Percentiles rank a stretch among this genome's conserved stretches.
phyloP scores from a whole-genome alignment of 2,329 filamentous ascomycete genomes.

The Diplocarpon mali region DNA sequence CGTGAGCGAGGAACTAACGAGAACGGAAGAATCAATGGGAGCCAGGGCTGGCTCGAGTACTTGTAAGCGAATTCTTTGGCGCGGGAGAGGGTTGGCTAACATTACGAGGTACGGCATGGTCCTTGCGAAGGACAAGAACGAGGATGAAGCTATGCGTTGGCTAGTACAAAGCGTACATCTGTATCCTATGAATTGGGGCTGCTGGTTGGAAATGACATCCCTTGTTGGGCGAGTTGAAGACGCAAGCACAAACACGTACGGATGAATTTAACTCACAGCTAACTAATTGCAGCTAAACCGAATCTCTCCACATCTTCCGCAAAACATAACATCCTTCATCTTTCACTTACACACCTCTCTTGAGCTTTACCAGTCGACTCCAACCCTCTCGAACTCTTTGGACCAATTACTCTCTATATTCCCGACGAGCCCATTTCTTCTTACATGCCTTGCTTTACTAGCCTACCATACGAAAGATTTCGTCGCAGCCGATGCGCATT shows the following conservation, averaged over 20 bases:
- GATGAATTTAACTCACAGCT: conserved; percentile 17
- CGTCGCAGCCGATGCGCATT: conserved; percentile 51
- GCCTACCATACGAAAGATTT: conserved; percentile 86
- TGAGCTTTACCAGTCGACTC: conserved; percentile 79
- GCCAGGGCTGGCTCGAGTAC: conserved; percentile 91
- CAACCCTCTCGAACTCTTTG: conserved; percentile 62
- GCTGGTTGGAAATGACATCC: conserved; percentile 84
- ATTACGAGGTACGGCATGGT: conserved; percentile 67
- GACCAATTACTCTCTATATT: conserved; percentile 76
- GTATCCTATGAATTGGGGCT: conserved; percentile 94
- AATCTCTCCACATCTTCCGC: conserved; percentile 62
- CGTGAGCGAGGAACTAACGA: conserved; percentile 46
- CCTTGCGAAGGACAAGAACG: conserved; percentile 81
- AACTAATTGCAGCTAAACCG: conserved; percentile 49
- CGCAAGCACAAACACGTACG: conserved; percentile 37
- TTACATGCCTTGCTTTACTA: conserved; percentile 79
- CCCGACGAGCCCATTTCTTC: conserved; percentile 76
- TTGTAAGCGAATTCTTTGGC: conserved; percentile 35
- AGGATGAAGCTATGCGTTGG: conserved; percentile 72
- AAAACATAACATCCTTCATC: conserved; percentile 86
- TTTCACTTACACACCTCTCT: conserved; percentile 88
- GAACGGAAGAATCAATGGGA: conserved; percentile 47
- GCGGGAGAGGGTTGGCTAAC: conserved; percentile 10
- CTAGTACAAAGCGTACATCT: conserved; percentile 80
- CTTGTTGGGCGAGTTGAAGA: conserved; percentile 73